A percentile compares a stretch with the other conserved stretches of the same genome.
These are phyloP conservation scores for Debaryomyces sp. DNA, from an alignment of 1,139 yeast genomes.

Conservation along the genomic window DNA sequence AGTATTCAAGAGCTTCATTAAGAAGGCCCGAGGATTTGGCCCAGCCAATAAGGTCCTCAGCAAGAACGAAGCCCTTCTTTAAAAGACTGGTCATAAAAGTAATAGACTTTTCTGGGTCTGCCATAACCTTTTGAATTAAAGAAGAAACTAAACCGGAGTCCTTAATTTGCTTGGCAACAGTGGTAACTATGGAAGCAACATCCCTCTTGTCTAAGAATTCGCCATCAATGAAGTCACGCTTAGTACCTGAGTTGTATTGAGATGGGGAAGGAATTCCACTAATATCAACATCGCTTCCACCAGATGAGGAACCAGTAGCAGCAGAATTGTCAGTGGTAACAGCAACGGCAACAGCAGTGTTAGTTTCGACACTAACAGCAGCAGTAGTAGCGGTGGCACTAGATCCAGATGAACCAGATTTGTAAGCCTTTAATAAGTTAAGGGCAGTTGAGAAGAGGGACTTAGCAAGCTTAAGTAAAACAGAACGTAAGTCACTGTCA, in stretches of 20 bases:
- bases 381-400: slow-evolving; percentile 23
- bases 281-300: slow-evolving; percentile 15
- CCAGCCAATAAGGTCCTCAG: slow-evolving; percentile 41
- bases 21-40: slow-evolving; percentile 44
- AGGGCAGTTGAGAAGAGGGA: slow-evolving; percentile 36
- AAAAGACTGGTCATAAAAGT: slow-evolving; percentile 37
- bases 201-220: slow-evolving; percentile 44
- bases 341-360: slow-evolving; percentile 9
- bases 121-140: slow-evolving; percentile 37
- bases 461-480: slow-evolving; percentile 40
- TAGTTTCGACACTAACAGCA: slow-evolving; percentile 12
- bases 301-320: not conserved
- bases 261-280: slow-evolving; percentile 6
- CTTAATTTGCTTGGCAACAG: slow-evolving; percentile 32
- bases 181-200: slow-evolving; percentile 28
- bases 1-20: slow-evolving; percentile 40
- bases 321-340: slow-evolving; percentile 13
- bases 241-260: not conserved
- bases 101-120: slow-evolving; percentile 41
- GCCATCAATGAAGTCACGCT: slow-evolving; percentile 12
- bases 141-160: slow-evolving; percentile 39
- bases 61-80: slow-evolving; percentile 36
- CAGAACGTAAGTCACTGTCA: slow-evolving; percentile 37
- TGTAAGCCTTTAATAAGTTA: slow-evolving; percentile 29
- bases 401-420: slow-evolving; percentile 17